phyloP scores from a whole-genome alignment of 306 rosid species.

The Inga leiocalycina region DNA sequence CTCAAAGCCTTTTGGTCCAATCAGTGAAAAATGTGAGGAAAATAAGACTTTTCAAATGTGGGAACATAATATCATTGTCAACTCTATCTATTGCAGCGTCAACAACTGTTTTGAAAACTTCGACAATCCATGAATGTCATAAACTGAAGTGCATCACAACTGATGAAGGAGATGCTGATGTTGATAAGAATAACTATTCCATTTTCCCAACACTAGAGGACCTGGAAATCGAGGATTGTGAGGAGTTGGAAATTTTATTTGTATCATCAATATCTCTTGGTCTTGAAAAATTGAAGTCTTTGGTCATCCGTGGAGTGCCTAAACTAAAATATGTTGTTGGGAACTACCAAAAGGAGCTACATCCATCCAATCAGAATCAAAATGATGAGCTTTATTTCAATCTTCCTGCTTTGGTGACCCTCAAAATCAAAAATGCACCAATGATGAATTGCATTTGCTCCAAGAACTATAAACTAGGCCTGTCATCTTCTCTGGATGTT shows the following conservation, averaged over 20 bases:
- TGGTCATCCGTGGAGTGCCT: rapidly evolving
- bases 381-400: too few species aligned
- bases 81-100: not conserved
- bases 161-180: not conserved
- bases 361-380: too few species aligned
- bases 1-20: not conserved
- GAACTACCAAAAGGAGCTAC: too few species aligned
- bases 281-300: too few species aligned
- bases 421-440: rapidly evolving
- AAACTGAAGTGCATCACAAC: not conserved
- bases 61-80: not conserved
- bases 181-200: not conserved
- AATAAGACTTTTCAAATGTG: rapidly evolving
- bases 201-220: not conserved
- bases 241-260: too few species aligned
- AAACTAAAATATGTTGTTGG: too few species aligned
- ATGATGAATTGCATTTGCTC: too few species aligned
- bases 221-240: too few species aligned
- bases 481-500: too few species aligned
- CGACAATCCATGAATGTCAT: rapidly evolving
- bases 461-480: too few species aligned
- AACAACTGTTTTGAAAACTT: not conserved
- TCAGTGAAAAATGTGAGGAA: not conserved
- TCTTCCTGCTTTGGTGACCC: too few species aligned
- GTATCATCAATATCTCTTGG: too few species aligned